Evolutionary conservation across 108 stramenopile species (phyloP), one percentile per base, ranked within the genome.

Genomic region (Aurantiochytrium sp.): DNA sequence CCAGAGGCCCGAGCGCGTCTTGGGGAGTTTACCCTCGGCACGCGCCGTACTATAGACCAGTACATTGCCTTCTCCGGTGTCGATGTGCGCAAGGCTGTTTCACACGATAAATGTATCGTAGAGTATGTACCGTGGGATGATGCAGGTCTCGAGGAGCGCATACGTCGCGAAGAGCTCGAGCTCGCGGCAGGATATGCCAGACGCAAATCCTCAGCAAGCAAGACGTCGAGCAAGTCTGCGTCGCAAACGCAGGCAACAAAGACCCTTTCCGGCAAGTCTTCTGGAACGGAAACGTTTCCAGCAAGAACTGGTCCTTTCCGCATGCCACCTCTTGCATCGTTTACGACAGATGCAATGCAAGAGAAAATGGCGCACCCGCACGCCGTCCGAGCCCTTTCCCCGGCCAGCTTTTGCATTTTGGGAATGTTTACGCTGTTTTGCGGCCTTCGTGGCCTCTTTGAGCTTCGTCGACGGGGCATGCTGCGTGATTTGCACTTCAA

Each of bases 11-110:
- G 58, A 49, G 95, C 95, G 28, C 95, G 95, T 89, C 72, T 97
- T 43, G 96, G 96, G 5, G 95, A 96, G 2, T 97, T 96, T 72
- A 95, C 95, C 18, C 90, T 97, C 18, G 96, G 96, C 16, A 94
- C 92, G 87, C 93, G 96, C 58, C 93, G 96, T 5, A 93, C 95
- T 3, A 58, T 97, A 64, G 91, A 95, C 21, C 95, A 97, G 73
- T 64, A 96, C 58, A 91, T 94, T 0, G 92, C 93, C 51, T 97
- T 96, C 88, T 91, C 93, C 5, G 92, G 95, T 4, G 93, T 97
- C 71, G 92, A 94, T 42, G 72, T 96, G 89, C 91, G 88, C 2
- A 89, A 60, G 8, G 49, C 49, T 23, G 51, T 53, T 47, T 43
- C 76, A 0, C 19, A 4, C 16, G 76, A 83, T 1, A 47, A 53